phyloP scores from a whole-genome alignment of 2,329 filamentous ascomycete genomes.

The Pyrenophora seminiperda region DNA sequence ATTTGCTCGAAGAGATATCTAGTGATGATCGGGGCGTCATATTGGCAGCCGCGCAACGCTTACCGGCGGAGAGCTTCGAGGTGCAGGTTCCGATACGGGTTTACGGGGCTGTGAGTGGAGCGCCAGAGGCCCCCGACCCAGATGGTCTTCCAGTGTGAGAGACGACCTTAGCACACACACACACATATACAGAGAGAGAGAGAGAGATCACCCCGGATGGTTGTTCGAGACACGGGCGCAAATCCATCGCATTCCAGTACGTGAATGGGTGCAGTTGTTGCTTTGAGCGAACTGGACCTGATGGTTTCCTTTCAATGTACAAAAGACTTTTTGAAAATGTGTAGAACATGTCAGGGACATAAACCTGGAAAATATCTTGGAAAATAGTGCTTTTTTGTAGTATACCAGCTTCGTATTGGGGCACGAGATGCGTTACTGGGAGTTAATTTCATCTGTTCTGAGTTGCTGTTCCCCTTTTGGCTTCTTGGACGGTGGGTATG shows the following conservation, averaged over 20 bases:
- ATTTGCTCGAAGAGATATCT: conserved; percentile 77
- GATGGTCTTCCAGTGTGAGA: conserved; percentile 42
- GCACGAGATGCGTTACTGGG: not conserved
- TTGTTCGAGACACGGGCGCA: too few relatives aligned
- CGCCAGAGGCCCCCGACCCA: conserved; percentile 33
- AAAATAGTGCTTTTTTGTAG: not conserved
- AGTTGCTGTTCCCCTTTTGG: not conserved
- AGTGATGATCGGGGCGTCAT: conserved; percentile 79
- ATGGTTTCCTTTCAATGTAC: not conserved
- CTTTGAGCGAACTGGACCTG: not conserved
- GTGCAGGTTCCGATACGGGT: conserved; percentile 83
- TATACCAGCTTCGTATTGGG: conserved; percentile 8
- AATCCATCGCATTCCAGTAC: too few relatives aligned
- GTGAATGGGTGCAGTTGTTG: not conserved
- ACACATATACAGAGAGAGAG: too few relatives aligned
- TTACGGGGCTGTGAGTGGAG: conserved; percentile 64
- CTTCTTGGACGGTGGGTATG: too few relatives aligned
- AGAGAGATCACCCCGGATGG: too few relatives aligned
- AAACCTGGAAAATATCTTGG: not conserved
- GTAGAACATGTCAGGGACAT: not conserved
- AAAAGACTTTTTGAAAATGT: not conserved
- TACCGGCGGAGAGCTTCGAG: conserved; percentile 89
- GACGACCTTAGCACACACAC: not conserved
- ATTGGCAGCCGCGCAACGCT: conserved; percentile 75
- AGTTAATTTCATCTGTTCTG: not conserved